phyloP scores from a whole-genome alignment of 2,329 filamentous ascomycete genomes.

The Hysterium pulicare region DNA sequence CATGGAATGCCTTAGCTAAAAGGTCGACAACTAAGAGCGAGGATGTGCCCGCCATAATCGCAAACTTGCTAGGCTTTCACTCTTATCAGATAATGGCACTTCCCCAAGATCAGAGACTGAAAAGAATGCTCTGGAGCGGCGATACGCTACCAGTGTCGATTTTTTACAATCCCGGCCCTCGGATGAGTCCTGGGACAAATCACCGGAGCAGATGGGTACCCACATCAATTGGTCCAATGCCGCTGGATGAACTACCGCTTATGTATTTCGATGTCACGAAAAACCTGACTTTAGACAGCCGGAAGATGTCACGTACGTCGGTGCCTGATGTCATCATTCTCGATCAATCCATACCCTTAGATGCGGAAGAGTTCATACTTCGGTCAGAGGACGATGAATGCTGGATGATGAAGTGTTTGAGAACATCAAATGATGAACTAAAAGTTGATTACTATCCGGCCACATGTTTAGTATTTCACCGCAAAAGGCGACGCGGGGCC shows the following conservation, averaged over 20 bases:
- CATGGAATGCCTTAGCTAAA: constrained; percentile 12
- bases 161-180: constrained; percentile 8
- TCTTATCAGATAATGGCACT: constrained; percentile 5
- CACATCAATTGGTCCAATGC: not conserved
- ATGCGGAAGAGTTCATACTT: too few relatives aligned
- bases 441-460: too few relatives aligned
- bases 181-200: not conserved
- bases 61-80: constrained; percentile 11
- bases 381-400: too few relatives aligned
- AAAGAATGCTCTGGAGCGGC: constrained; percentile 6
- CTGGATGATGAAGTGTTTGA: too few relatives aligned
- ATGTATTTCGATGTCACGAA: too few relatives aligned
- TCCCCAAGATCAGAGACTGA: constrained; percentile 2
- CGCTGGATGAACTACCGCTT: not conserved
- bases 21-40: constrained; percentile 12
- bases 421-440: too few relatives aligned
- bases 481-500: too few relatives aligned
- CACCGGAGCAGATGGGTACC: constrained; percentile 5
- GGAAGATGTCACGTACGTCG: too few relatives aligned
- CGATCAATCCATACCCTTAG: too few relatives aligned
- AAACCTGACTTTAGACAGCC: too few relatives aligned
- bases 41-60: constrained; percentile 12
- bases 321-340: too few relatives aligned
- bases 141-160: constrained; percentile 9
- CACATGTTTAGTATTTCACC: too few relatives aligned